A percentile compares a stretch with the other conserved stretches of the same genome.
Conservation (phyloP, 192 early-diverging fungal genomes). For the Umbelopsis vinacea region DNA sequence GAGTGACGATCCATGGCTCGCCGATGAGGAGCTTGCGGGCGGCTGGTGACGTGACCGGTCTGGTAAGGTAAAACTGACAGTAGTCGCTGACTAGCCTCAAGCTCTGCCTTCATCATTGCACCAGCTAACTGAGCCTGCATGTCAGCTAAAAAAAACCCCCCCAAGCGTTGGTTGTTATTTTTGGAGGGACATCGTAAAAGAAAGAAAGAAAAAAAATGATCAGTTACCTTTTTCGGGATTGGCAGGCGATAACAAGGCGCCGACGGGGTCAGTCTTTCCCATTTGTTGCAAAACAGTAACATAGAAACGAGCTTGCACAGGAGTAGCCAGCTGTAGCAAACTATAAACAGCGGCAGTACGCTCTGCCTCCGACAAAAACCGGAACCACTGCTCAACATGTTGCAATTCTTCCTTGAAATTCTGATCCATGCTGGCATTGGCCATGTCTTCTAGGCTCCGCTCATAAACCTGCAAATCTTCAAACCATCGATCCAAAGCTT, state of each 20-base stretch:
- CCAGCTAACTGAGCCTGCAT: slow-evolving; percentile 56
- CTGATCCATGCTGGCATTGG: slow-evolving; percentile 76
- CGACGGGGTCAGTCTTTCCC: slow-evolving; percentile 82
- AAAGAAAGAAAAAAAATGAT: not conserved
- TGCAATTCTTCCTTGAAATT: slow-evolving; percentile 90
- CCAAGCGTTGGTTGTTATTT: not conserved
- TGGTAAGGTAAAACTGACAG: slow-evolving; percentile 40
- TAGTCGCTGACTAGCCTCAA: slow-evolving; percentile 48
- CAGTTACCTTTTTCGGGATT: slow-evolving; percentile 55
- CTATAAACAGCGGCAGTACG: slow-evolving; percentile 90
- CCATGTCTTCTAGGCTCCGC: slow-evolving; percentile 93
- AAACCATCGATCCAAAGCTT: slow-evolving; percentile 87
- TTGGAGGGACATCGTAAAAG: not conserved
- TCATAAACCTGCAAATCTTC: slow-evolving; percentile 94
- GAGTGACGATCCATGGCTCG: slow-evolving; percentile 39
- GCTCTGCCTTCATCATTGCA: slow-evolving; percentile 61
- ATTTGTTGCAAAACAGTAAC: slow-evolving; percentile 93
- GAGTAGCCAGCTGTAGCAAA: slow-evolving; percentile 87
- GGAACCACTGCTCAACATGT: slow-evolving; percentile 97
- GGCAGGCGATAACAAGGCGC: slow-evolving; percentile 57
- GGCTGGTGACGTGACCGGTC: slow-evolving; percentile 38
- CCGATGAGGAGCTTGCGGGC: slow-evolving; percentile 26
- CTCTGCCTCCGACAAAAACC: slow-evolving; percentile 87
- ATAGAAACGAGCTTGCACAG: slow-evolving; percentile 94
- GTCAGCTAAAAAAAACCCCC: too few relatives aligned